Evolutionary conservation across 495 filamentous ascomycete genomes (phyloP).

Genomic region (Lindgomyces ingoldianus): DNA sequence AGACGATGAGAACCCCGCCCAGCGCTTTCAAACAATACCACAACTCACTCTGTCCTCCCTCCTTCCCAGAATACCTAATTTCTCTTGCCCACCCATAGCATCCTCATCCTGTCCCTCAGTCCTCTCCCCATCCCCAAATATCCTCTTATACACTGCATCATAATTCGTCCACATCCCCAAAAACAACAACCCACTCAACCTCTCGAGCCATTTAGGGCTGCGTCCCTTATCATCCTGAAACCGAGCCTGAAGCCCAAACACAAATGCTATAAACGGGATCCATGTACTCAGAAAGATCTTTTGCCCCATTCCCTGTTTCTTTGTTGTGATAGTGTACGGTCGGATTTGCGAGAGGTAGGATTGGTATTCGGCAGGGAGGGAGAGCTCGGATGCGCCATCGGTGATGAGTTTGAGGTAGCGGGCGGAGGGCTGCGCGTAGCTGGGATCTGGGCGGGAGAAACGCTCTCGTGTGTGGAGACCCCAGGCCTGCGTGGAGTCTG

Average conservation of each 20-base stretch:
- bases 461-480: slow-evolving; percentile 43
- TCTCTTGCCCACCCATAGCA: background rate
- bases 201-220: slow-evolving; percentile 66
- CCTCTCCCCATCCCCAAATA: slow-evolving; percentile 90
- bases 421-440: slow-evolving; percentile 76
- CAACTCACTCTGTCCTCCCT: background rate
- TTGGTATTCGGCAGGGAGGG: slow-evolving; percentile 72
- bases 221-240: slow-evolving; percentile 65
- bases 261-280: slow-evolving; percentile 57
- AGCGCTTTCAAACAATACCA: background rate
- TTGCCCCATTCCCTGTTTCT: slow-evolving; percentile 65
- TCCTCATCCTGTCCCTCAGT: slow-evolving; percentile 47
- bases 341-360: slow-evolving; percentile 65
- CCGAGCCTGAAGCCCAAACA: slow-evolving; percentile 51
- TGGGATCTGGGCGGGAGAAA: slow-evolving; percentile 58
- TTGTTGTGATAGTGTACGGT: slow-evolving; percentile 68
- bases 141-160: slow-evolving; percentile 62
- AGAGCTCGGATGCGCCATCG: slow-evolving; percentile 74
- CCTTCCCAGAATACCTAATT: background rate
- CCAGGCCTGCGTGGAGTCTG: slow-evolving; percentile 35
- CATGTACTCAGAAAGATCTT: slow-evolving; percentile 61
- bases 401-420: slow-evolving; percentile 79
- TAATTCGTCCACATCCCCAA: slow-evolving; percentile 70
- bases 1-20: background rate
- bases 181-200: slow-evolving; percentile 52